Evolutionary conservation across 164 flowering plant genomes (phyloP).

Genomic region (Platanus orientalis): DNA sequence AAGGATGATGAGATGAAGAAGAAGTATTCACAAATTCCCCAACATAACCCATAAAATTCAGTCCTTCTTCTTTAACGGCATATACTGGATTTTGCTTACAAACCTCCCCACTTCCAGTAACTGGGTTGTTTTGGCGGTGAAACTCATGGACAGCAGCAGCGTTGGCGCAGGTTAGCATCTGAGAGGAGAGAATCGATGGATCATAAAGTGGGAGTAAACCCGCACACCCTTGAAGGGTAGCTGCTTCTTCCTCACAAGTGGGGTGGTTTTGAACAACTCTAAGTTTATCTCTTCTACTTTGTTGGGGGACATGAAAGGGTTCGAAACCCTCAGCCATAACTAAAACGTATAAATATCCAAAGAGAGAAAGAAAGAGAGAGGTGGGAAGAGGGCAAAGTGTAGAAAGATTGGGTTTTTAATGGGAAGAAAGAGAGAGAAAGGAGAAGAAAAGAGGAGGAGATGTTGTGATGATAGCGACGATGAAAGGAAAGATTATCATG

Average conservation of each 20-base stretch:
- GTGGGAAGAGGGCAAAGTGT: neutral
- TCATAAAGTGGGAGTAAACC: constrained; percentile 41
- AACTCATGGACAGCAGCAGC: neutral
- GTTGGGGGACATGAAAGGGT: constrained; percentile 76
- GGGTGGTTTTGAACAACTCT: constrained; percentile 32
- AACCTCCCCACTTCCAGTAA: neutral
- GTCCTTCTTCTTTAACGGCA: constrained; percentile 29
- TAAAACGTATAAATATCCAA: neutral
- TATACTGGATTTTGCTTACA: constrained; percentile 2
- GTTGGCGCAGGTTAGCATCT: constrained; percentile 20
- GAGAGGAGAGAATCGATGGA: constrained; percentile 31
- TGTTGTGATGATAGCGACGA: neutral
- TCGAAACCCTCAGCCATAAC: constrained; percentile 60
- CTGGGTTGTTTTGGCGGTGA: constrained; percentile 13
- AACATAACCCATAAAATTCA: constrained; percentile 36
- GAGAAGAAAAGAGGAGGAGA: neutral
- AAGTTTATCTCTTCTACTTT: constrained; percentile 82
- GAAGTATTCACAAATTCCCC: constrained; percentile 13
- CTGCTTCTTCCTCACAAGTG: constrained; percentile 1
- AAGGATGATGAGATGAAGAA: constrained; percentile 27
- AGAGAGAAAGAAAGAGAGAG: neutral
- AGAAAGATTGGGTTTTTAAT: neutral
- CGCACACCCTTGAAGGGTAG: constrained; percentile 17
- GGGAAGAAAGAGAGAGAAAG: neutral
- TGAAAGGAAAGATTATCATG: neutral